phyloP scores from a whole-genome alignment of 2,329 filamentous ascomycete genomes.

The Rasamsonia emersonii region DNA sequence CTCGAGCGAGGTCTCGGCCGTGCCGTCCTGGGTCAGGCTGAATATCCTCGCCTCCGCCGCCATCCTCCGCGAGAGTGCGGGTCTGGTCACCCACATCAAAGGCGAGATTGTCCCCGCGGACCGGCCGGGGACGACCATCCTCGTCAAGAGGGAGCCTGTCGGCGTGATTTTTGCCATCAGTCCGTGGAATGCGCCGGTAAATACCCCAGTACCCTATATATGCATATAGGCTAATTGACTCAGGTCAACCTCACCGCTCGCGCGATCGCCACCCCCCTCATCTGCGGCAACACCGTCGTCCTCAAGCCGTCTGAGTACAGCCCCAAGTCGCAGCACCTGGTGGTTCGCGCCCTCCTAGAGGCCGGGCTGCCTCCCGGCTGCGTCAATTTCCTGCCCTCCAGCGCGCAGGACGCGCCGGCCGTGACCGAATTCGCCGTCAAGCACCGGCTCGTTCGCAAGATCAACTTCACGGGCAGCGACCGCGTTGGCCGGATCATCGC shows the following conservation, averaged over 20 bases:
- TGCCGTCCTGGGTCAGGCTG: conserved; percentile 6
- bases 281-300: conserved; percentile 10
- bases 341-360: conserved; percentile 9
- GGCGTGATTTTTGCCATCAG: conserved; percentile 10
- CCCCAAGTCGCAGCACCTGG: conserved; percentile 10
- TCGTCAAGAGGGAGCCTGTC: conserved; percentile 7
- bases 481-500: conserved; percentile 9
- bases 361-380: conserved; percentile 10
- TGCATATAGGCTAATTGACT: neutral
- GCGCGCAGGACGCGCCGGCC: conserved; percentile 3
- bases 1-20: conserved; percentile 8
- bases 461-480: conserved; percentile 10
- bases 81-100: conserved; percentile 9
- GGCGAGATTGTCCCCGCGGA: conserved; percentile 9
- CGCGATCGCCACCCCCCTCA: conserved; percentile 3
- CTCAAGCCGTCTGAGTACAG: conserved; percentile 10
- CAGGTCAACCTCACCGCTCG: conserved; percentile 6
- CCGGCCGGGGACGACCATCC: conserved; percentile 7
- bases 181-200: conserved; percentile 9
- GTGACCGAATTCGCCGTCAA: conserved; percentile 7
- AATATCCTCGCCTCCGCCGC: conserved; percentile 8
- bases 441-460: conserved; percentile 6
- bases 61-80: conserved; percentile 8
- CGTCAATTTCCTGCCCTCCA: conserved; percentile 7
- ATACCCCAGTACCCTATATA: neutral